phyloP scores from a whole-genome alignment of 495 filamentous ascomycete species.

The Cetradonia linearis region DNA sequence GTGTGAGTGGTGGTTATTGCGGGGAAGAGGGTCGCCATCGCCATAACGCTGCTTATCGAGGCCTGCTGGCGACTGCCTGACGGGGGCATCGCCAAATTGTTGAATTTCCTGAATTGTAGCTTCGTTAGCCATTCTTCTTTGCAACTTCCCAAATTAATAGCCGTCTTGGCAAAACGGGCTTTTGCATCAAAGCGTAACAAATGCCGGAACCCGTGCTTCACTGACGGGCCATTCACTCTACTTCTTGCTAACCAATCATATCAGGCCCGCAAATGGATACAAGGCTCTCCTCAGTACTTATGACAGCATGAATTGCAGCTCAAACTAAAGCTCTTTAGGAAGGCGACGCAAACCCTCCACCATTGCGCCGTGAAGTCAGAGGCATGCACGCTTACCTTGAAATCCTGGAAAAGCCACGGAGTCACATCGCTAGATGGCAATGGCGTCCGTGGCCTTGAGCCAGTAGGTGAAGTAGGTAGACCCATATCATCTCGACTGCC shows the following conservation, averaged over 20 bases:
- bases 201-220: not conserved
- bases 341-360: not conserved
- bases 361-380: conserved; percentile 5
- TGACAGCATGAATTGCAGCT: not conserved
- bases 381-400: conserved; percentile 47
- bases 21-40: conserved; percentile 36
- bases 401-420: conserved; percentile 90
- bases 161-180: conserved; percentile 1
- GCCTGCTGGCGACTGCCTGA: conserved; percentile 59
- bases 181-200: not conserved
- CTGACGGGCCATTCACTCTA: not conserved
- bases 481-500: conserved; percentile 39
- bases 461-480: conserved; percentile 46
- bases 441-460: conserved; percentile 69
- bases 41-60: conserved; percentile 58
- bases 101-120: conserved; percentile 52
- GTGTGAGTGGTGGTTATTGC: conserved; percentile 45
- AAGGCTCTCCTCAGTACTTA: not conserved
- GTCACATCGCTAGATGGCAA: conserved; percentile 87
- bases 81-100: conserved; percentile 72
- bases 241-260: not conserved
- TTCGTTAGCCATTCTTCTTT: conserved; percentile 20
- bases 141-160: conserved; percentile 16
- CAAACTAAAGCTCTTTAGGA: not conserved
- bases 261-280: not conserved